These are phyloP conservation scores for Pyronema omphalodes DNA, from an alignment of 495 filamentous ascomycete genomes.

Conservation along the genomic window DNA sequence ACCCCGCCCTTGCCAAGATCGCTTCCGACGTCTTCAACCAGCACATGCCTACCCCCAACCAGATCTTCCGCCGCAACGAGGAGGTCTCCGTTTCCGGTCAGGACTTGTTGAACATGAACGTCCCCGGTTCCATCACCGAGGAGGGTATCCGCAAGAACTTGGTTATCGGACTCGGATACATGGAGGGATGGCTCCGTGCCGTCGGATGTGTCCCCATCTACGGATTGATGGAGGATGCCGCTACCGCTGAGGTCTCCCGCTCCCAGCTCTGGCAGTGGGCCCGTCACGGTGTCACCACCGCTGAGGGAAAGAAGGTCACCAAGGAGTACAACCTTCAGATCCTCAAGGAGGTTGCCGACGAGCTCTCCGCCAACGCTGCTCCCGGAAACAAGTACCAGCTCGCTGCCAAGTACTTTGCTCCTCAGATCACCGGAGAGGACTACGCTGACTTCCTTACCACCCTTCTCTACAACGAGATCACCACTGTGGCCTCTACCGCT, in stretches of 20 bases:
- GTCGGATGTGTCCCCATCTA: conserved; percentile 97
- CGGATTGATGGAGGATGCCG: conserved; percentile 98
- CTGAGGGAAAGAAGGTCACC: conserved; percentile 82
- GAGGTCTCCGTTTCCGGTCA: conserved; percentile 73
- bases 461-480: conserved; percentile 92
- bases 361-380: conserved; percentile 52
- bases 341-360: conserved; percentile 68
- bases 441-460: conserved; percentile 96
- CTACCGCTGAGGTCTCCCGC: conserved; percentile 86
- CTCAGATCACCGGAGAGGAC: conserved; percentile 89
- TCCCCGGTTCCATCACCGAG: conserved; percentile 84
- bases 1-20: conserved; percentile 79
- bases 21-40: conserved; percentile 93
- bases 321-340: conserved; percentile 77
- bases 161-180: conserved; percentile 90
- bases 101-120: conserved; percentile 96
- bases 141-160: conserved; percentile 96
- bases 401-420: conserved; percentile 78
- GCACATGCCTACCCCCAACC: conserved; percentile 97
- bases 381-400: conserved; percentile 86
- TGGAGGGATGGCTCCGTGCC: conserved; percentile 95
- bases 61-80: conserved; percentile 77
- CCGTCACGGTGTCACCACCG: conserved; percentile 63
- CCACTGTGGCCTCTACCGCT: conserved; percentile 40
- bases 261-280: conserved; percentile 90